phyloP scores from a whole-genome alignment of 78 protist genomes.

The Capsaspora owczarzaki region DNA sequence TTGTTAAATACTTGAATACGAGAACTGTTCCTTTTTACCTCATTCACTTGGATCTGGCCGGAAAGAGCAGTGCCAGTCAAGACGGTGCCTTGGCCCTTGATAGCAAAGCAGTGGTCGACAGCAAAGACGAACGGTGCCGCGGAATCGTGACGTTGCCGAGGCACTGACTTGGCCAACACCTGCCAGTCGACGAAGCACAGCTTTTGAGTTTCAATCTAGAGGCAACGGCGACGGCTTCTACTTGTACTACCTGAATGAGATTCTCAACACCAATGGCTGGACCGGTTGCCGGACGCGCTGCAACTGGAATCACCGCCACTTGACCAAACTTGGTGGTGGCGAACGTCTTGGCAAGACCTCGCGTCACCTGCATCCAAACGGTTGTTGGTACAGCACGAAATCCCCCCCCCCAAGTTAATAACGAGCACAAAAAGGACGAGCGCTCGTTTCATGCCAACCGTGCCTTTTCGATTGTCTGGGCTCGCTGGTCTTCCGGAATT shows the following conservation, averaged over 20 bases:
- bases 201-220: too few species aligned
- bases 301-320: conserved; percentile 40
- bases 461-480: conserved; percentile 34
- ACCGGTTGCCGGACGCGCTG: conserved; percentile 25
- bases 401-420: neutral
- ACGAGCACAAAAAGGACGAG: neutral
- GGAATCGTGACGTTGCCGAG: conserved; percentile 11
- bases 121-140: conserved; percentile 63
- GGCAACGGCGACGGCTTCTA: too few species aligned
- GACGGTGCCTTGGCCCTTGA: conserved; percentile 93
- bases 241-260: neutral
- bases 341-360: conserved; percentile 6
- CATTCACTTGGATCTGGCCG: neutral
- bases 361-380: neutral
- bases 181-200: too few species aligned
- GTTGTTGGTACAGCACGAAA: too few species aligned
- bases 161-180: neutral
- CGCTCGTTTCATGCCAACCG: neutral
- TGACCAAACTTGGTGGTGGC: conserved; percentile 37
- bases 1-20: neutral
- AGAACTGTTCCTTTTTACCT: neutral
- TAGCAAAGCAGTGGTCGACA: conserved; percentile 94
- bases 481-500: conserved; percentile 41
- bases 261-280: neutral
- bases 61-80: conserved; percentile 81